phyloP scores from a whole-genome alignment of 2,329 filamentous ascomycete species.

The Ascochyta clinopodiicola region DNA sequence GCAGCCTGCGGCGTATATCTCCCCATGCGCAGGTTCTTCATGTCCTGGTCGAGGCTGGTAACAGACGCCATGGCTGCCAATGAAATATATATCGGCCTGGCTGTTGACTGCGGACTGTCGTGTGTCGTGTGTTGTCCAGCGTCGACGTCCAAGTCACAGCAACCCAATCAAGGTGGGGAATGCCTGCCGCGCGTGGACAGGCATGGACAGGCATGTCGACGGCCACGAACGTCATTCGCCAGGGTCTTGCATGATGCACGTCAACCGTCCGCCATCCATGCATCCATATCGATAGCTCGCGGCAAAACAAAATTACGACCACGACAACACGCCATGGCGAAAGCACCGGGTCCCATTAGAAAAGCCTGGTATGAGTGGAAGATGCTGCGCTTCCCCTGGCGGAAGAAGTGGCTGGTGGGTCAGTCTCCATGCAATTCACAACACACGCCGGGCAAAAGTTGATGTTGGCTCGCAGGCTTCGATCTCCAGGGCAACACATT shows the following conservation, averaged over 20 bases:
- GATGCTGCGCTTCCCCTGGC: conserved; percentile 66
- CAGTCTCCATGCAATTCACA: conserved; percentile 21
- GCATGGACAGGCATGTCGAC: conserved; percentile 13
- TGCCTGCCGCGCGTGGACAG: conserved; percentile 19
- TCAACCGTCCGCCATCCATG: not conserved
- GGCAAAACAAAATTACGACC: conserved; percentile 31
- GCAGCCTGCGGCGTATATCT: conserved; percentile 92
- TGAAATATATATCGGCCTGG: not conserved
- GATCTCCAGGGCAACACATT: conserved; percentile 70
- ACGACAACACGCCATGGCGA: conserved; percentile 42
- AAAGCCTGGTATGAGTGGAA: conserved; percentile 69
- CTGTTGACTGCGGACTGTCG: conserved; percentile 4
- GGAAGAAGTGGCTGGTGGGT: conserved; percentile 66
- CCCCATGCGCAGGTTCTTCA: conserved; percentile 89
- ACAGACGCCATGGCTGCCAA: conserved; percentile 80
- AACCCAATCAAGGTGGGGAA: conserved; percentile 19
- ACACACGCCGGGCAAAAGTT: not conserved
- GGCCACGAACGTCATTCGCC: conserved; percentile 10
- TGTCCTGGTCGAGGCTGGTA: conserved; percentile 89
- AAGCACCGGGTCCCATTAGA: conserved; percentile 46
- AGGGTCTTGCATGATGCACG: conserved; percentile 8
- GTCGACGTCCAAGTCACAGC: not conserved
- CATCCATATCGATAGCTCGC: not conserved
- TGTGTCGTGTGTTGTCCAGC: conserved; percentile 12
- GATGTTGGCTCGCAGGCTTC: conserved; percentile 49